Percentiles rank a stretch among this genome's conserved stretches.
These are phyloP conservation scores for Peronosclerospora sorghi DNA, from an alignment of 352 stramenopile genomes.

Conservation along the genomic window DNA sequence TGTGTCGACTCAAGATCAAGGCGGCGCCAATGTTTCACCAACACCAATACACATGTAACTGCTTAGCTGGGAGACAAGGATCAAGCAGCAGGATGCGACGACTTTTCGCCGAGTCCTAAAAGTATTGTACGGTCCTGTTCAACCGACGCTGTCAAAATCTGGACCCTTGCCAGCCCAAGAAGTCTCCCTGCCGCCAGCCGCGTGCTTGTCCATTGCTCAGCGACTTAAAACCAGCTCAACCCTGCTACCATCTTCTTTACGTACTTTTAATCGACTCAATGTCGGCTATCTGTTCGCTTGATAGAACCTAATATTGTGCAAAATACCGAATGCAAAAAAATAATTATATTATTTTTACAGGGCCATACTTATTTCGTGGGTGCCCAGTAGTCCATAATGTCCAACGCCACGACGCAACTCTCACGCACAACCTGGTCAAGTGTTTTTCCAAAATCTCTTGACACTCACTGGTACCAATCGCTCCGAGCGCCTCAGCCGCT, in stretches of 20 bases:
- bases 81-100: conserved; percentile 16
- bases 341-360: conserved; percentile 21
- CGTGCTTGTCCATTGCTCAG: conserved; percentile 21
- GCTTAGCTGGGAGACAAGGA: conserved; percentile 62
- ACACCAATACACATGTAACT: conserved; percentile 34
- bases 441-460: conserved; percentile 82
- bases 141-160: conserved; percentile 3
- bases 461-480: conserved; percentile 89
- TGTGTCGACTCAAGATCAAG: background rate
- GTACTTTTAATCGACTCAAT: conserved; percentile 38
- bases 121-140: conserved; percentile 34
- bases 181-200: conserved; percentile 20
- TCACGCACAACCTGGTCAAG: conserved; percentile 85
- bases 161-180: conserved; percentile 20
- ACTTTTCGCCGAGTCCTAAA: conserved; percentile 56
- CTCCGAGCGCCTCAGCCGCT: conserved; percentile 92
- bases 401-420: conserved; percentile 93
- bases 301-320: background rate
- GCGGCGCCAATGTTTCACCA: background rate
- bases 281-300: conserved; percentile 53
- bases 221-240: conserved; percentile 35
- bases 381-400: conserved; percentile 95
- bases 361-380: conserved; percentile 29
- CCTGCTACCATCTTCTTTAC: conserved; percentile 37
- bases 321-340: conserved; percentile 4